Evolutionary conservation across 495 filamentous ascomycete species (phyloP).

Genomic region (Xylaria telfairii): DNA sequence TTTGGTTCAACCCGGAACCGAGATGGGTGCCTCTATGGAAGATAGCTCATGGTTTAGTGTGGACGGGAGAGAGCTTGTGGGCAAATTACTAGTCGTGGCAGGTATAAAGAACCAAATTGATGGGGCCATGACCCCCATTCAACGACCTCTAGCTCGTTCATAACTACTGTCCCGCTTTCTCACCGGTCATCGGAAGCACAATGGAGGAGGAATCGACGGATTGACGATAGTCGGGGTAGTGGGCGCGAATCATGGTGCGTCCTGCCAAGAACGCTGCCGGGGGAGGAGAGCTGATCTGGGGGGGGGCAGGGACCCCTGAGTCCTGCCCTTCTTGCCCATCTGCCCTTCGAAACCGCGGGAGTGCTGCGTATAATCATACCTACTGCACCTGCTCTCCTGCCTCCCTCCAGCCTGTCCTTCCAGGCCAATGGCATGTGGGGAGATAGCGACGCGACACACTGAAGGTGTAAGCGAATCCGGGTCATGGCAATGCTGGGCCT

Average conservation of each 20-base stretch:
- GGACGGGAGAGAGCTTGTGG: background rate
- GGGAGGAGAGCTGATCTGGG: background rate
- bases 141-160: background rate
- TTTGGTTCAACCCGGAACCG: background rate
- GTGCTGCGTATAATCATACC: background rate
- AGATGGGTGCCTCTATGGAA: background rate
- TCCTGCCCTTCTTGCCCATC: too few species aligned
- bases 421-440: background rate
- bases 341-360: too few species aligned
- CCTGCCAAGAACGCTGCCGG: background rate
- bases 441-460: background rate
- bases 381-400: too few species aligned
- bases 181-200: conserved; percentile 9
- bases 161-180: background rate
- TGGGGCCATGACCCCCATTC: background rate
- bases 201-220: background rate
- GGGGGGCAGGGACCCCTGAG: conserved; percentile 1
- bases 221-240: background rate
- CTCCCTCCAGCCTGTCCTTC: too few species aligned
- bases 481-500: background rate
- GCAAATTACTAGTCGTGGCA: background rate
- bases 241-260: conserved; percentile 10
- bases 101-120: background rate
- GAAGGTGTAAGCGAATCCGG: background rate
- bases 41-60: background rate